Conservation (phyloP, 2,329 filamentous ascomycete species). For the Lasiodiplodia theobromae region DNA sequence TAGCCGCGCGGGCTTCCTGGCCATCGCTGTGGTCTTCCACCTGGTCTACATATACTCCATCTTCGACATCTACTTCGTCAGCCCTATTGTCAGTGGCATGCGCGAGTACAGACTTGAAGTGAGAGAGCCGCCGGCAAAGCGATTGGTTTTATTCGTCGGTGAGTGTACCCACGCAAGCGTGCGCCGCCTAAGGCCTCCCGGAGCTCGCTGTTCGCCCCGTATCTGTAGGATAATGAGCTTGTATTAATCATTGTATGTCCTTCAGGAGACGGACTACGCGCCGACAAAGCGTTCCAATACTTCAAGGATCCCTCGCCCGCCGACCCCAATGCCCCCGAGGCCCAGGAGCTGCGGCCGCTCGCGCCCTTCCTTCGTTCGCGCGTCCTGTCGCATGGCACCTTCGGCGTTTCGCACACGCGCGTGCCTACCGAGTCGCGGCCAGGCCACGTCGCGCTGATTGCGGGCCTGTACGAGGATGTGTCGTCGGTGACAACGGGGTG, state of each 20-base stretch:
- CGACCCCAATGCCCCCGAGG: constrained; percentile 59
- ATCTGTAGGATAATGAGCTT: background rate
- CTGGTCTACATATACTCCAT: constrained; percentile 93
- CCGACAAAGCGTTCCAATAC: constrained; percentile 96
- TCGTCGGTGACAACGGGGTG: constrained; percentile 96
- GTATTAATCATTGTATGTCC: background rate
- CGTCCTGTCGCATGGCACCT: constrained; percentile 88
- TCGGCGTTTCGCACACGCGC: constrained; percentile 95
- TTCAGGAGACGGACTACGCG: constrained; percentile 84
- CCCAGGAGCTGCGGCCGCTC: constrained; percentile 77
- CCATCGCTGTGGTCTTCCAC: constrained; percentile 90
- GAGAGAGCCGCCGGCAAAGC: constrained; percentile 80
- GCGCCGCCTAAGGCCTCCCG: background rate
- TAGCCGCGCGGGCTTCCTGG: constrained; percentile 70
- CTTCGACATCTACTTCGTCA: constrained; percentile 99
- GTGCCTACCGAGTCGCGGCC: constrained; percentile 96
- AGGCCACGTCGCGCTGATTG: constrained; percentile 95
- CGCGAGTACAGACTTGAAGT: constrained; percentile 76
- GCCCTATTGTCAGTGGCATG: constrained; percentile 97
- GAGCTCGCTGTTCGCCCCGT: constrained; percentile 2
- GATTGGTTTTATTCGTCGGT: constrained; percentile 94
- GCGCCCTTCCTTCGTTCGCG: constrained; percentile 91
- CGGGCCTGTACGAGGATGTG: constrained; percentile 96
- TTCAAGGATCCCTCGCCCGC: constrained; percentile 83
- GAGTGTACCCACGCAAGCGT: constrained; percentile 30